Evolutionary conservation across 148 eudicot species (phyloP).

Genomic region (Talinum fruticosum): DNA sequence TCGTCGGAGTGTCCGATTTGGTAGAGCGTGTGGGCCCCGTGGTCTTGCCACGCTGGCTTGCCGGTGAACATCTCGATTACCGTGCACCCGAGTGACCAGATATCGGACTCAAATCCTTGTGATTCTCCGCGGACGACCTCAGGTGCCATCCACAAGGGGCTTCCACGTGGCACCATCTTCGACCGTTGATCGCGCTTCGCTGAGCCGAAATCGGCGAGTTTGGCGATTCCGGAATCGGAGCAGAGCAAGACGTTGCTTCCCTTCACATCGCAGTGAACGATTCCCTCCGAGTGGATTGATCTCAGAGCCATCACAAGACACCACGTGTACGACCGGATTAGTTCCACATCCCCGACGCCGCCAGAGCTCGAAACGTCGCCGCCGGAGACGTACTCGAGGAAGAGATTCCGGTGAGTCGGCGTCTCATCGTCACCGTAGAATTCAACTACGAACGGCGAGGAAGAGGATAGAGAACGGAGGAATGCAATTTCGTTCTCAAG

Average conservation of each 20-base stretch:
- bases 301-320: conserved; percentile 49
- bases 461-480: conserved; percentile 44
- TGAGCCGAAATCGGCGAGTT: conserved; percentile 76
- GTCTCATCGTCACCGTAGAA: conserved; percentile 55
- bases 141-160: conserved; percentile 96
- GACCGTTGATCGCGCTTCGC: conserved; percentile 22
- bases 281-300: conserved; percentile 41
- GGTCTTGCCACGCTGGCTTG: conserved; percentile 58
- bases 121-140: conserved; percentile 70
- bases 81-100: conserved; percentile 90
- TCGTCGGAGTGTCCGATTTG: conserved; percentile 55
- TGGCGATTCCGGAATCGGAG: conserved; percentile 34
- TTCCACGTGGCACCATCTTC: conserved; percentile 52
- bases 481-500: conserved; percentile 60
- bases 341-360: conserved; percentile 34
- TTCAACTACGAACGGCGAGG: conserved; percentile 55
- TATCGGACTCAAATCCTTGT: conserved; percentile 66
- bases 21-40: conserved; percentile 44
- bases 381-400: conserved; percentile 65
- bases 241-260: conserved; percentile 61
- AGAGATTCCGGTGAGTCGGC: conserved; percentile 35
- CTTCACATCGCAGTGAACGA: conserved; percentile 79
- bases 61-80: conserved; percentile 87
- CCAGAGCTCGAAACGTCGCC: conserved; percentile 49
- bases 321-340: conserved; percentile 47